Base-by-base conservation (phyloP, 1,139 yeast genomes). In the Debaryomyces sp. region DNA sequence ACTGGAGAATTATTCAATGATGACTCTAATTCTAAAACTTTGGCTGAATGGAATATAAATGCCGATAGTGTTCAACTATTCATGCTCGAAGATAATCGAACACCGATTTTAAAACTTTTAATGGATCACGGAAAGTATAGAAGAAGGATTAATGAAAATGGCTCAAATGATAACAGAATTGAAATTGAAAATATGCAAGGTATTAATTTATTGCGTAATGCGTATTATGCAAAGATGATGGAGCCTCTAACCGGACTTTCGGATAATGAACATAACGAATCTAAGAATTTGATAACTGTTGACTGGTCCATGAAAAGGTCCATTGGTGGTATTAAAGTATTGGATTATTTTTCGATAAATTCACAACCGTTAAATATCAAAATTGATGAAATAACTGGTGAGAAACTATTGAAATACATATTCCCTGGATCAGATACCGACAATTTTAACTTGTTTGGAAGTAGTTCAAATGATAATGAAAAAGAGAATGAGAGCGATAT, bases 281-380 rank as follows among this genome's bases (percentile, higher is more conserved):
- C 57, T 7, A 54, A 54, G 22, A 65, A 62, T 48, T 54, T 84
- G 59, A 64, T 85, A 10, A 66, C 69, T 6, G 69, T 83, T 6
- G 70, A 66, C 33, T 87, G 94, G 94, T 77, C 80, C 5, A 79
- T 85, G 82, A 82, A 80, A 51, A 71, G 80, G 46, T 80, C 86
- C 13, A 80, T 85, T 39, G 92, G 91, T 40, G 92, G 92, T 1
- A 85, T 86, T 51, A 75, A 79, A 54, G 74, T 85, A 33, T 71
- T 85, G 52, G 84, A 80, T 54, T 68, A 75, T 51, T 77, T 84
- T 44, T 80, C 77, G 43, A 70, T 85, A 30, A 64, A 68, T 29
- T 69, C 87, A 6, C 68, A 73, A 46, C 90, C 90, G 39, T 67
- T 86, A 52, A 77, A 76, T 44, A 57, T 86, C 46, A 77, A 79